Evolutionary conservation across 257 asterid species (phyloP).

Genomic region (Capsicum chinense): DNA sequence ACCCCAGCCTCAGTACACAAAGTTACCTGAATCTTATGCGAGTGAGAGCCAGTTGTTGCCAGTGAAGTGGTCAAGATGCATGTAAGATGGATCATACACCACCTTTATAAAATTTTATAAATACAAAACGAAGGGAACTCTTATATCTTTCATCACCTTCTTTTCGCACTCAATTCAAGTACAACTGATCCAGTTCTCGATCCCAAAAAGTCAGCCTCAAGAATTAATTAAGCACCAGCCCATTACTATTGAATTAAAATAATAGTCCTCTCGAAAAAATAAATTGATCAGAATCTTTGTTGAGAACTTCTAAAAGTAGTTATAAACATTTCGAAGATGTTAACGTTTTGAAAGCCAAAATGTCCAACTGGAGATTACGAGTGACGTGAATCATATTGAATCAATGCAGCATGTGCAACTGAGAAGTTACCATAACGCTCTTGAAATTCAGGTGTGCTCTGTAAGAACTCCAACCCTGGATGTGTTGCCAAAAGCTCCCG

Average conservation of each 20-base stretch:
- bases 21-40: neutral
- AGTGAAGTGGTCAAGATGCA: neutral
- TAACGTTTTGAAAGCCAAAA: neutral
- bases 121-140: neutral
- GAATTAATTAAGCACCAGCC: neutral
- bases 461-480: conserved; percentile 98
- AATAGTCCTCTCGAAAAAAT: neutral
- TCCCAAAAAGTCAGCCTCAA: neutral
- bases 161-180: neutral
- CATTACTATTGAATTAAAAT: neutral
- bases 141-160: neutral
- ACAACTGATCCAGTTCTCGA: neutral
- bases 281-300: neutral
- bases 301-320: neutral
- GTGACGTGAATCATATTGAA: conserved; percentile 19
- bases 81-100: conserved; percentile 20
- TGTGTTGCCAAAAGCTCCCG: conserved; percentile 96
- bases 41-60: neutral
- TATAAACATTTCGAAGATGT: neutral
- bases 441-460: conserved; percentile 98
- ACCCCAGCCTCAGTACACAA: neutral
- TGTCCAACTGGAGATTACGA: neutral
- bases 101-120: neutral
- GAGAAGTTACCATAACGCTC: conserved; percentile 89
- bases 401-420: conserved; percentile 24